Conservation (phyloP, 257 asterid genomes). For the Solanum pinnatisectum region DNA sequence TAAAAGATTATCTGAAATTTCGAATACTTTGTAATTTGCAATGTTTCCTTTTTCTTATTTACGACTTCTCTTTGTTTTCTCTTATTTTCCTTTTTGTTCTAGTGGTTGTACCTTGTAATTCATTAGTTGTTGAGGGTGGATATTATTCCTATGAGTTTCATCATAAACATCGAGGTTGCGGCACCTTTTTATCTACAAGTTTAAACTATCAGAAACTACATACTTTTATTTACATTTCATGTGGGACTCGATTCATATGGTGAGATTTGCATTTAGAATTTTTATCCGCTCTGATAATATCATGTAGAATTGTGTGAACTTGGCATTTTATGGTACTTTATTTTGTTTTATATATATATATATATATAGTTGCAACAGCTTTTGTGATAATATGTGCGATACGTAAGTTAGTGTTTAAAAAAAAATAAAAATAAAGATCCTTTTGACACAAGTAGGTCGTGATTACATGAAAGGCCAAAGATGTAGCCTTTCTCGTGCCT, state of each 20-base stretch:
- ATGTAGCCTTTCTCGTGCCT: neutral
- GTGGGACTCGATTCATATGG: neutral
- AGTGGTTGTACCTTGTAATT: neutral
- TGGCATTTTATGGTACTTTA: neutral
- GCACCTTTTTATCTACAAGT: neutral
- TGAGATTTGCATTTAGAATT: neutral
- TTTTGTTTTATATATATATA: no score
- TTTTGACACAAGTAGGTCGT: neutral
- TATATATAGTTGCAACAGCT: no score
- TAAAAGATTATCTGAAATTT: slow-evolving; percentile 25
- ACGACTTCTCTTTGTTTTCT: neutral
- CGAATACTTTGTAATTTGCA: neutral
- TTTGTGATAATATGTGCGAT: neutral
- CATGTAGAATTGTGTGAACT: neutral
- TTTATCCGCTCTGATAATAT: neutral
- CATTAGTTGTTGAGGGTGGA: slow-evolving; percentile 1
- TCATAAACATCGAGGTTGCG: neutral
- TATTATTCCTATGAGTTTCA: neutral
- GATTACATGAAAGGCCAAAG: neutral
- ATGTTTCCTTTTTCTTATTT: neutral
- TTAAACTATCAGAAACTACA: neutral
- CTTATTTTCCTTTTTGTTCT: neutral
- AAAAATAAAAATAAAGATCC: neutral
- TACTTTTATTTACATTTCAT: neutral
- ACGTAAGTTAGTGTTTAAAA: no score